These are phyloP conservation scores for Backusella macrospora DNA, from an alignment of 192 early-diverging fungal genomes.

Conservation along the genomic window DNA sequence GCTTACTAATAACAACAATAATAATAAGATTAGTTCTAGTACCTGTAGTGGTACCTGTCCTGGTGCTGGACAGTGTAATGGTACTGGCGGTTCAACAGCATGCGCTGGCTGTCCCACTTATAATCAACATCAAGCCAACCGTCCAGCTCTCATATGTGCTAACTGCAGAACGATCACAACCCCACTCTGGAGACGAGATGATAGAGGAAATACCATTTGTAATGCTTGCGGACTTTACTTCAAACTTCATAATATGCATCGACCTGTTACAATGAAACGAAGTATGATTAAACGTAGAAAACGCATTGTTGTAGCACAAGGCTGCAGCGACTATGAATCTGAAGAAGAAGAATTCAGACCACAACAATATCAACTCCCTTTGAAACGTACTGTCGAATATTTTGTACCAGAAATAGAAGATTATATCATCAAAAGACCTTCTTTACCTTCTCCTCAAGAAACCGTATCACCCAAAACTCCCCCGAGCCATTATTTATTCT, in stretches of 20 bases:
- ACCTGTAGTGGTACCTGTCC: slow-evolving; percentile 67
- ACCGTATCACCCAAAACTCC: background rate
- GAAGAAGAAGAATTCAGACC: slow-evolving; percentile 13
- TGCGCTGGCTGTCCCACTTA: slow-evolving; percentile 79
- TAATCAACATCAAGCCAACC: slow-evolving; percentile 67
- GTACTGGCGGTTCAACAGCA: slow-evolving; percentile 68
- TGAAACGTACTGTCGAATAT: background rate
- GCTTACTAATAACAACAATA: background rate
- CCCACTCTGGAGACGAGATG: slow-evolving; percentile 80
- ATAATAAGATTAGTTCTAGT: background rate
- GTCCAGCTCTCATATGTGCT: slow-evolving; percentile 61
- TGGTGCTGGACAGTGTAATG: slow-evolving; percentile 77
- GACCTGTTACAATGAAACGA: slow-evolving; percentile 82
- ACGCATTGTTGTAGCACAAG: slow-evolving; percentile 47
- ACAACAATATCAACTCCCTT: background rate
- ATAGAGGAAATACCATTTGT: slow-evolving; percentile 74
- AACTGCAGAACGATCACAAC: slow-evolving; percentile 81
- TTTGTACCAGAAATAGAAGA: slow-evolving; percentile 18
- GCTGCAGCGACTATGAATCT: slow-evolving; percentile 22
- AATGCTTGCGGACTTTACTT: slow-evolving; percentile 91
- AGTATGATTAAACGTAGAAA: slow-evolving; percentile 76
- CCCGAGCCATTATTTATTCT: background rate
- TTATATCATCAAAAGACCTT: background rate
- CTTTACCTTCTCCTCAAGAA: background rate
- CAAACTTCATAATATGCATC: slow-evolving; percentile 80